These are phyloP conservation scores for Pascua guehoae DNA, from an alignment of 1,284 basidiomycete species.

Conservation along the genomic window DNA sequence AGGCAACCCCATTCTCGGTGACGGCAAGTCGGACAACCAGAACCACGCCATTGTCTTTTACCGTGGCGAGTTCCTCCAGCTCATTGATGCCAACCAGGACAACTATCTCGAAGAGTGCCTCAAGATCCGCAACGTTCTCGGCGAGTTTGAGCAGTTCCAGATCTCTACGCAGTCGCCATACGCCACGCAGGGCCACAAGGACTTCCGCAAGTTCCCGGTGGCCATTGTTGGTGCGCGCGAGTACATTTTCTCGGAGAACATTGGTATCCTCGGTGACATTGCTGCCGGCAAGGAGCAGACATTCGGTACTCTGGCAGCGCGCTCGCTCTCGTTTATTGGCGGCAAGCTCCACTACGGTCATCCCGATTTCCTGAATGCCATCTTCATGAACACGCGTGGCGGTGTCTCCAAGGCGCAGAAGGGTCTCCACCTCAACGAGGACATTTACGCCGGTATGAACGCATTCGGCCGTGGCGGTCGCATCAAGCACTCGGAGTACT, in stretches of 20 bases:
- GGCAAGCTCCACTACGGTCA: constrained; percentile 98
- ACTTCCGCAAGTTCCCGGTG: constrained; percentile 83
- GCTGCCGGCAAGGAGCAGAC: constrained; percentile 99
- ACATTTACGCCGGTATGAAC: constrained; percentile 99
- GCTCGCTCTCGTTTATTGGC: constrained; percentile 93
- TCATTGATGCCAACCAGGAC: constrained; percentile 99
- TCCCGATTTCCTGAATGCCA: constrained; percentile 96
- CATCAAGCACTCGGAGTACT: constrained; percentile 99
- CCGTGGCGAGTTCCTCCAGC: constrained; percentile 96
- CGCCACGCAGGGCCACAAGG: constrained; percentile 77
- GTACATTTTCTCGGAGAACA: constrained; percentile 99
- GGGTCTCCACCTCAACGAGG: constrained; percentile 95
- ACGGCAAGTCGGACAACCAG: constrained; percentile 99
- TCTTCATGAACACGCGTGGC: constrained; percentile 98
- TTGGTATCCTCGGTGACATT: constrained; percentile 96
- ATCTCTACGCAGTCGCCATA: constrained; percentile 82
- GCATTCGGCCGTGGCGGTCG: constrained; percentile 93
- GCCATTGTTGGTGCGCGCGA: constrained; percentile 98
- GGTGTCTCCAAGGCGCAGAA: constrained; percentile 99
- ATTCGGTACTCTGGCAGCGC: constrained; percentile 93
- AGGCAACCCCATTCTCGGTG: constrained; percentile 97
- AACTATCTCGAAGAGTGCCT: constrained; percentile 99
- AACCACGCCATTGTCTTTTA: constrained; percentile 99
- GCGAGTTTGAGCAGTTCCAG: constrained; percentile 93
- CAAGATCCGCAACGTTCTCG: constrained; percentile 97